A percentile compares a stretch with the other conserved stretches of the same genome.
phyloP scores from a whole-genome alignment of 1,284 basidiomycete species.

The Sporisorium iseilematis-ciliati region DNA sequence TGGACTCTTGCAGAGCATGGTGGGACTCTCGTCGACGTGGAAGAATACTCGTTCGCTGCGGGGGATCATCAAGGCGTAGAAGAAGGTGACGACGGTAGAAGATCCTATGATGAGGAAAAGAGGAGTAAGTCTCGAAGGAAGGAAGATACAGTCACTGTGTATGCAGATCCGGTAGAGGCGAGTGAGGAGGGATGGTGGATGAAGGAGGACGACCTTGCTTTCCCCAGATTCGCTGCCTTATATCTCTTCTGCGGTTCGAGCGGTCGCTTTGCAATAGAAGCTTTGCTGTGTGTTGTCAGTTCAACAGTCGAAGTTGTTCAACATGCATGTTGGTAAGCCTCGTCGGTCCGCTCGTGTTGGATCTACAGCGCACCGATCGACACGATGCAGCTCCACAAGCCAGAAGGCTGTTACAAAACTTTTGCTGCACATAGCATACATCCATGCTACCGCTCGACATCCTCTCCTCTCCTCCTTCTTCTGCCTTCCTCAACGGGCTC shows the following conservation, averaged over 20 bases:
- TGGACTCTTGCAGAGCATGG: conserved; percentile 3
- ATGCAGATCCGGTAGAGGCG: neutral
- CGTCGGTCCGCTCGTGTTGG: neutral
- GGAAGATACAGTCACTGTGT: neutral
- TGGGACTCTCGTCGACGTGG: conserved; percentile 13
- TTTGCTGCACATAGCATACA: conserved; percentile 48
- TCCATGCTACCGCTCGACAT: neutral
- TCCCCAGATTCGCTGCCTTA: conserved; percentile 6
- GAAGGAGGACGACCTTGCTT: neutral
- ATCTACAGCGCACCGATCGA: conserved; percentile 33
- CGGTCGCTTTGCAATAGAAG: neutral
- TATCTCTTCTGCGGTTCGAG: conserved; percentile 10
- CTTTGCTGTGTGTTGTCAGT: neutral
- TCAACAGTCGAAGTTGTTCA: conserved; percentile 2
- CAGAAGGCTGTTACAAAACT: conserved; percentile 22
- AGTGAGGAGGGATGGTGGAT: conserved; percentile 6
- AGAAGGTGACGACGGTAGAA: neutral
- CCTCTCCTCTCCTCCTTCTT: neutral
- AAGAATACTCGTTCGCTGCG: conserved; percentile 33
- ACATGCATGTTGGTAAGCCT: conserved; percentile 8
- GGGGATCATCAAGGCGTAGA: conserved; percentile 19
- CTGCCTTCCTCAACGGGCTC: neutral
- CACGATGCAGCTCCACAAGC: conserved; percentile 15
- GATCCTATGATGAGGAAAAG: neutral
- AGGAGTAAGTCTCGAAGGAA: neutral